Percentiles rank a stretch among this genome's conserved stretches.
Conservation (phyloP, 352 stramenopile species). For the Phytophthora uliginosa region DNA sequence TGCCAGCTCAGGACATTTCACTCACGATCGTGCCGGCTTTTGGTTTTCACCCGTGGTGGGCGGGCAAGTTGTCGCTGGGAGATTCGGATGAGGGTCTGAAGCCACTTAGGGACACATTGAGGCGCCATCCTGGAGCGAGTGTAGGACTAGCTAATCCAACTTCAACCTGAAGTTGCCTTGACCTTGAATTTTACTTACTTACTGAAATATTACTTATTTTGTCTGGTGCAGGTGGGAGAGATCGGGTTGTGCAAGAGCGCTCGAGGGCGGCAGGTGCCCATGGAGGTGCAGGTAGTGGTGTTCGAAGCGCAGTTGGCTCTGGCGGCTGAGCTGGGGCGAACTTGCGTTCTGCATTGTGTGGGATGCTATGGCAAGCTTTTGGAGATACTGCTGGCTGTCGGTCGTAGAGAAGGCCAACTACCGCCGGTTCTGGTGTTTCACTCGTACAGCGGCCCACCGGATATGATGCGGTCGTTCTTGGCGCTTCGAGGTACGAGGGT, state of each 20-base stretch:
- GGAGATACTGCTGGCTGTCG: conserved; percentile 47
- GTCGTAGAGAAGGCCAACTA: conserved; percentile 27
- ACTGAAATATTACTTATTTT: conserved; percentile 3
- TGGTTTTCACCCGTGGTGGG: conserved; percentile 86
- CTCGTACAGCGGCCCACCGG: conserved; percentile 66
- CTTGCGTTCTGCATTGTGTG: conserved; percentile 83
- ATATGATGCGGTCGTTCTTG: conserved; percentile 69
- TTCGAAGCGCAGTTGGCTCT: conserved; percentile 69
- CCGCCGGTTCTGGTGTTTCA: conserved; percentile 73
- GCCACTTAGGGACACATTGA: conserved; percentile 45
- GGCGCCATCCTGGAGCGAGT: conserved; percentile 49
- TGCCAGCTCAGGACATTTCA: background rate
- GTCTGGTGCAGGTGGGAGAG: conserved; percentile 62
- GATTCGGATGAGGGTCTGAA: conserved; percentile 37
- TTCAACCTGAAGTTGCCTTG: conserved; percentile 39
- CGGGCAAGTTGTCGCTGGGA: conserved; percentile 19
- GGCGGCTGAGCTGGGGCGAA: conserved; percentile 54
- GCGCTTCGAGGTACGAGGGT: conserved; percentile 49
- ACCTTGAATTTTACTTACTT: too few species aligned
- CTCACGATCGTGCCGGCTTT: conserved; percentile 66
- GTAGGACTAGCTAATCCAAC: conserved; percentile 46
- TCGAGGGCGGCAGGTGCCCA: conserved; percentile 55
- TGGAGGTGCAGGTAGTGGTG: conserved; percentile 51
- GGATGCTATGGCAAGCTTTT: conserved; percentile 76
- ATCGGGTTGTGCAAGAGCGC: conserved; percentile 84